phyloP scores from a whole-genome alignment of 2,329 filamentous ascomycete genomes.

The Neofusicoccum kwambonambiense region DNA sequence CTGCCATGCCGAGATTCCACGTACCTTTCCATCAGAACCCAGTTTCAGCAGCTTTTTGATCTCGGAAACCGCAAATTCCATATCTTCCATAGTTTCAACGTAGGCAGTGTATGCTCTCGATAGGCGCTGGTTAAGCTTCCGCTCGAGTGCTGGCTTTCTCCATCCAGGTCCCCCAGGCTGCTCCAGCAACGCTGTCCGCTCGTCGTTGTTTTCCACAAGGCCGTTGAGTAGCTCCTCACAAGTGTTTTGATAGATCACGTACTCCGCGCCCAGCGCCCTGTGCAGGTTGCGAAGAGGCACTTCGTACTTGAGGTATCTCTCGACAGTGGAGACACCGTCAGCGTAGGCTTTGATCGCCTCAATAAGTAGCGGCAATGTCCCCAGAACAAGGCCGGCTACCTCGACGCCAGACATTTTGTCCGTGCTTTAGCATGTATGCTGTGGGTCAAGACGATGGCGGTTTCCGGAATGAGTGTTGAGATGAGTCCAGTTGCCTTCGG shows the following conservation, averaged over 20 bases:
- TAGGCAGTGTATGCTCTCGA: background rate
- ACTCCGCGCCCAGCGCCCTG: slow-evolving; percentile 25
- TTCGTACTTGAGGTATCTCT: slow-evolving; percentile 26
- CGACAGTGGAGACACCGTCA: slow-evolving; percentile 31
- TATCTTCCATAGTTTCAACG: background rate
- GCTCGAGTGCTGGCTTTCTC: slow-evolving; percentile 22
- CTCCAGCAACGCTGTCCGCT: slow-evolving; percentile 24
- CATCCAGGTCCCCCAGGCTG: slow-evolving; percentile 25
- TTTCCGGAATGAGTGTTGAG: no score
- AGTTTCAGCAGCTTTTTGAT: background rate
- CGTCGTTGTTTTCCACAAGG: slow-evolving; percentile 22
- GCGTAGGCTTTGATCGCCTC: slow-evolving; percentile 33
- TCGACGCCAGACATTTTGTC: slow-evolving; percentile 27
- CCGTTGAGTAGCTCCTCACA: slow-evolving; percentile 27
- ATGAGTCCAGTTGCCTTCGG: no score
- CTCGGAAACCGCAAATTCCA: background rate
- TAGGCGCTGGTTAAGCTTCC: background rate
- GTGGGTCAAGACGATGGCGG: no score
- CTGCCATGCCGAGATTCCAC: slow-evolving; percentile 1
- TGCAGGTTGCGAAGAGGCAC: slow-evolving; percentile 26
- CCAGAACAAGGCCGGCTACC: slow-evolving; percentile 28
- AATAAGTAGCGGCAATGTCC: slow-evolving; percentile 30
- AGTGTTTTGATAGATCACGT: slow-evolving; percentile 30
- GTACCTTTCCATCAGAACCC: background rate
- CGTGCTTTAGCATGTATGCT: no score